Conservation (phyloP, 768 basidiomycete species). For the Mycena latifolia region DNA sequence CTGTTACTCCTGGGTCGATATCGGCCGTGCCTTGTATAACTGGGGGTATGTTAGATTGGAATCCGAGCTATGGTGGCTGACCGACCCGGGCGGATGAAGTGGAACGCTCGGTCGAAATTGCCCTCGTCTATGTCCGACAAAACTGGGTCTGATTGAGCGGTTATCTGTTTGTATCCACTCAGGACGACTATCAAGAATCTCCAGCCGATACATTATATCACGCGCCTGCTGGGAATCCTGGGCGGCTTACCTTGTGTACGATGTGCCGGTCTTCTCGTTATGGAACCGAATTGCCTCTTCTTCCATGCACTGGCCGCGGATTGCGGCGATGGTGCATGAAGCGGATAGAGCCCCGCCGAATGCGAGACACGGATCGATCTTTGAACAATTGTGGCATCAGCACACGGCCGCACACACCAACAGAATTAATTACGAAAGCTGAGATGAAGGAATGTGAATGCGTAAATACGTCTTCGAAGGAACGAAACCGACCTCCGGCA, state of each 20-base stretch:
- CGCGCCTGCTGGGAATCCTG: background rate
- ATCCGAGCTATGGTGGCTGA: background rate
- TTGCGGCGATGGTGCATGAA: slow-evolving; percentile 47
- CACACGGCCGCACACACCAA: too few species aligned
- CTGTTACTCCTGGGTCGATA: slow-evolving; percentile 1
- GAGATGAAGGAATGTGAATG: too few species aligned
- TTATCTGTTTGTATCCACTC: slow-evolving; percentile 63
- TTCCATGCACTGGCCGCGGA: slow-evolving; percentile 47
- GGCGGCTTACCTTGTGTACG: slow-evolving; percentile 46
- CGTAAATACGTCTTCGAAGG: slow-evolving; percentile 5
- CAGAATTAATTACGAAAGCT: too few species aligned
- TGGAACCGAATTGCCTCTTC: slow-evolving; percentile 46
- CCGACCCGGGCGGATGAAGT: slow-evolving; percentile 54
- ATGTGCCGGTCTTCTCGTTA: slow-evolving; percentile 44
- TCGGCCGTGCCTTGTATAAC: slow-evolving; percentile 16
- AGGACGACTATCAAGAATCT: slow-evolving; percentile 63
- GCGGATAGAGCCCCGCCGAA: slow-evolving; percentile 43
- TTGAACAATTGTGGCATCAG: too few species aligned
- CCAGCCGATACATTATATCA: background rate
- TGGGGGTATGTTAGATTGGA: background rate
- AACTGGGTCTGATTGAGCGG: slow-evolving; percentile 50
- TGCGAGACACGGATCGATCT: slow-evolving; percentile 58
- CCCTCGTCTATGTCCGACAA: slow-evolving; percentile 59
- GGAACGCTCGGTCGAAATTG: slow-evolving; percentile 63
- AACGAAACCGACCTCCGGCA: slow-evolving; percentile 40